A percentile compares a stretch with the other conserved stretches of the same genome.
phyloP scores from a whole-genome alignment of 345 rosid species.

The Conringia planisiliqua region DNA sequence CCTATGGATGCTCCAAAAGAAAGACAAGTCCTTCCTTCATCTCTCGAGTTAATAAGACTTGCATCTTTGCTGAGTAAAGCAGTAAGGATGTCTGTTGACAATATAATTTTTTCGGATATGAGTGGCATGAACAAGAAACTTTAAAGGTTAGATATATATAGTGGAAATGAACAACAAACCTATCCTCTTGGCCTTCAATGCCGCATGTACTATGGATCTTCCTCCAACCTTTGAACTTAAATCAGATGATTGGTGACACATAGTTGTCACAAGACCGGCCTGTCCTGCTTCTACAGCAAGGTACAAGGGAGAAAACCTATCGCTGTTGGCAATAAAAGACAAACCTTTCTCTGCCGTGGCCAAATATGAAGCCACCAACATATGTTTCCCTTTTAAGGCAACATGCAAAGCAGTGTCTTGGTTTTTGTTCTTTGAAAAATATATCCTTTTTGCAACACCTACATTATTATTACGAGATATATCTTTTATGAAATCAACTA shows the following conservation, averaged over 20 bases:
- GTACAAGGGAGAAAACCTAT: neutral
- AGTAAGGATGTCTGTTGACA: neutral
- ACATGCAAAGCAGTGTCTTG: conserved; percentile 1
- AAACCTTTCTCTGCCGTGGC: neutral
- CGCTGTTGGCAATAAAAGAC: neutral
- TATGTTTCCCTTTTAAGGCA: neutral
- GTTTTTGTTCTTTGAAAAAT: neutral
- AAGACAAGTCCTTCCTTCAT: conserved; percentile 17
- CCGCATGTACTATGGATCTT: neutral
- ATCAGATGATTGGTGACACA: neutral
- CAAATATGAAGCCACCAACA: neutral
- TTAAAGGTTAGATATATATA: neutral
- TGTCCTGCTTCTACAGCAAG: neutral
- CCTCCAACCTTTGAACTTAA: neutral
- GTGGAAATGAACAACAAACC: neutral
- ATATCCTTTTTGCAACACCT: neutral
- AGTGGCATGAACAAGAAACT: neutral
- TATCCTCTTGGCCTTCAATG: neutral
- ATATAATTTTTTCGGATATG: neutral
- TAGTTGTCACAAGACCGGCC: neutral
- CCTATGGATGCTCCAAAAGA: conserved; percentile 3
- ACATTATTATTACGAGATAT: neutral
- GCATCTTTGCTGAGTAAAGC: neutral
- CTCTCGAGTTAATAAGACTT: neutral
- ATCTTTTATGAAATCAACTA: neutral